Evolutionary conservation across 2,329 filamentous ascomycete genomes (phyloP).

Genomic region (Ophiostoma novo-ulmi): DNA sequence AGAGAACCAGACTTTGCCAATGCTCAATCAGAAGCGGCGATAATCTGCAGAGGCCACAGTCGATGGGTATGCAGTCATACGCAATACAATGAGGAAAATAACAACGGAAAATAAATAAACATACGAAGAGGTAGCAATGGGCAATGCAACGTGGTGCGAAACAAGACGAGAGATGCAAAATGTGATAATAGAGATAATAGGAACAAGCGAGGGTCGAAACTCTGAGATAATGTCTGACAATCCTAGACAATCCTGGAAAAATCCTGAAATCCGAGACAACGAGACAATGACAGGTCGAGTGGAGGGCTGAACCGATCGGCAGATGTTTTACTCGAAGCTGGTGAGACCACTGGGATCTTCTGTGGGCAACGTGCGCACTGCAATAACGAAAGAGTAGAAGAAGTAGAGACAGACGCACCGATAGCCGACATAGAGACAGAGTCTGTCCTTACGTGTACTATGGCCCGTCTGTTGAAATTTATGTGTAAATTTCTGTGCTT

Average conservation of each 20-base stretch:
- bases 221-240: neutral
- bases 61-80: neutral
- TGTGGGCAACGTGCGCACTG: conserved; percentile 3
- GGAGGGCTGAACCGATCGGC: neutral
- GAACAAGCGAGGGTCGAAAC: neutral
- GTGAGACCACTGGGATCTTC: neutral
- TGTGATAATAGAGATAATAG: neutral
- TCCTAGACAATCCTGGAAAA: neutral
- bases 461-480: neutral
- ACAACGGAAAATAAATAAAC: neutral
- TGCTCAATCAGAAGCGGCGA: neutral
- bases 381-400: neutral
- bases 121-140: neutral
- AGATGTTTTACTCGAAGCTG: neutral
- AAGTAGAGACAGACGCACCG: conserved; percentile 8
- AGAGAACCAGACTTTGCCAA: neutral
- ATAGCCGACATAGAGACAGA: neutral
- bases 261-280: neutral
- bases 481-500: neutral
- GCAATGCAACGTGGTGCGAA: neutral
- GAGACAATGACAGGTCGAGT: neutral
- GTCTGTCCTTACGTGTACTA: neutral
- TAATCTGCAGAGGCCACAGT: conserved; percentile 2
- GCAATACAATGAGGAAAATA: neutral
- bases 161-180: conserved; percentile 3